phyloP scores from a whole-genome alignment of 1,284 basidiomycete genomes.

The Trametes versicolor region DNA sequence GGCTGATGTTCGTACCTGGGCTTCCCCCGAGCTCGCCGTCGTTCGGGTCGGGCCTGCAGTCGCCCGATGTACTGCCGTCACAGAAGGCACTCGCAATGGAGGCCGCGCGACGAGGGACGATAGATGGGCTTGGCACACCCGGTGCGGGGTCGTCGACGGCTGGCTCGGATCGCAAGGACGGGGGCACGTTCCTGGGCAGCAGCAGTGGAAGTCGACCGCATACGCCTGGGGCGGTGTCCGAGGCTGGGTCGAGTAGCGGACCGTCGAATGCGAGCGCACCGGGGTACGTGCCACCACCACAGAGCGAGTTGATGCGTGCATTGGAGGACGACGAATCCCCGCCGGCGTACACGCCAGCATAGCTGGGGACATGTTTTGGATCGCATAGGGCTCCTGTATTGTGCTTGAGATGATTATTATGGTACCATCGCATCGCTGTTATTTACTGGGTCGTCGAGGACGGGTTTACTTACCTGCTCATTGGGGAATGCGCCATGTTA shows the following conservation, averaged over 20 bases:
- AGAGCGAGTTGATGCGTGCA: background rate
- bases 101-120: background rate
- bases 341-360: slow-evolving; percentile 12
- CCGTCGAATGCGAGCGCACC: background rate
- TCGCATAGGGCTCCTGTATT: background rate
- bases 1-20: slow-evolving; percentile 11
- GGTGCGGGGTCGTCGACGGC: slow-evolving; percentile 2
- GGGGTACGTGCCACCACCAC: background rate
- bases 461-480: too few relatives aligned
- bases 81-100: slow-evolving; percentile 12
- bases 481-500: too few relatives aligned
- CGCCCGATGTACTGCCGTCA: slow-evolving; percentile 5
- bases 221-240: background rate
- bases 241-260: slow-evolving; percentile 14
- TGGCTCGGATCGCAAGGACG: slow-evolving; percentile 8
- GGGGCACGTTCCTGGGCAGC: slow-evolving; percentile 1
- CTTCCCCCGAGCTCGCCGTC: slow-evolving; percentile 3
- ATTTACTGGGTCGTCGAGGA: too few relatives aligned
- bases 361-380: background rate
- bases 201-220: slow-evolving; percentile 3
- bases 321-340: slow-evolving; percentile 11
- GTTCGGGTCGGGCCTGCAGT: background rate
- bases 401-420: background rate
- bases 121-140: background rate
- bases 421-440: too few relatives aligned